Base-by-base conservation (phyloP, 495 filamentous ascomycete species). In the Penicillium alfredii region DNA sequence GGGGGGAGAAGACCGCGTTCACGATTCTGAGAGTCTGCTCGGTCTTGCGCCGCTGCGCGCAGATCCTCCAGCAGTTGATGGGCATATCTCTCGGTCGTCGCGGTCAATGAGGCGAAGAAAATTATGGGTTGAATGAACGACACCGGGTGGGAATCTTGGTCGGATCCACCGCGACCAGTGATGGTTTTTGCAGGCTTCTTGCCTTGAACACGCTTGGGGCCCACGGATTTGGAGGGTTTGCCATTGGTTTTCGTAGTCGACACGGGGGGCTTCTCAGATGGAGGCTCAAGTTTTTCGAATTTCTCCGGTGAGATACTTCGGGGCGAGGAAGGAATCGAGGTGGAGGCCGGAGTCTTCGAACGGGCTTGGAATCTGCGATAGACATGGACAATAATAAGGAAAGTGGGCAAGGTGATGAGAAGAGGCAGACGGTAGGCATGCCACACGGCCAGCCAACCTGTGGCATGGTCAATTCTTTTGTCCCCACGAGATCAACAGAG, bases 101-200 rank as follows among this genome's bases (percentile, higher is more conserved):
- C 83, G 12, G 83, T 90, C 41, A 95, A 64, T 6, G 88, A 92
- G 5, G 86, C 88, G 58, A 77, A 97, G 66, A 96, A 96, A 2
- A 96, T 68, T 13, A 94, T 61, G 1, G 81, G 73, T 52, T 94
- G 88, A 23, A 94, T 78, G 44, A 42, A 51, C 1, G 45, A 40
- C 33, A 54, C 18, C 12, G 51, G 45, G 7, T 47, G 38, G 5
- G 9, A 15, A 9, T 45, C 20, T 31, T 61, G 47, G 17, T 29
- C 42, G 7, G 45, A 39, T 30, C 26, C 44, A 13, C 42, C 36
- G 13, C 47, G 51, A 11, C 55, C 38, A 9, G 49, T 47, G 12
- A 49, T 45, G 10, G 43, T 51, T 39, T 63, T 63, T 7, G 35
- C 32, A 10, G 57, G 60, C 31, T 59, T 62, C 26, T 58, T 68